Base-by-base conservation (phyloP, 2,329 filamentous ascomycete species). In the Claviceps africana region DNA sequence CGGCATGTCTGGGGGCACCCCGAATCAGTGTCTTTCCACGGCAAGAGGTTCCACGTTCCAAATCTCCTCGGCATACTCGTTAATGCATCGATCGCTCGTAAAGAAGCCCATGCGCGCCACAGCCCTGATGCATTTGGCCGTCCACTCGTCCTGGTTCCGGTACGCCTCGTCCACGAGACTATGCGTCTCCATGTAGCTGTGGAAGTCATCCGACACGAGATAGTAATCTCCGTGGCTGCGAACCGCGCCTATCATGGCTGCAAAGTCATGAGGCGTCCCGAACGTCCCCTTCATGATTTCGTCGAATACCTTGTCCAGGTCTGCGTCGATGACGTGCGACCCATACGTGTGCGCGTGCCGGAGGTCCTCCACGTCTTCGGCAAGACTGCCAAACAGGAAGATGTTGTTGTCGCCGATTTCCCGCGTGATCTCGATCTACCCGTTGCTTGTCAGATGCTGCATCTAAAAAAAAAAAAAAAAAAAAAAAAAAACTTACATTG, bases 61-160 rank as follows among this genome's bases (percentile, higher is more conserved):
- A 67, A 98, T 96, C 57, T 78, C 83, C 67, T 98, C 91, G 0
- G 93, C 93, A 70, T 98, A 98, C 75, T 96, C 90, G 62, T 91
- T 88, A 67, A 97, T 96, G 71, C 91, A 95, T 40, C 91, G 80
- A 67, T 97, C 91, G 57, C 86, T 91, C 60, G 83, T 90, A 74
- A 97, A 97, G 79, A 97, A 97, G 39, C 91, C 93, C 93, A 98
- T 98, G 42, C 90, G 77, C 7, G 88, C 78, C 19, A 98, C 93
- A 54, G 86, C 86, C 43, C 79, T 83, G 64, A 98, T 97, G 57
- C 79, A 85, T 78, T 96, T 96, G 56, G 81, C 85, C 54, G 94
- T 72, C 93, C 93, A 98, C 61, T 87, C 85, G 54, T 96, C 89
- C 66, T 91, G 86, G 70, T 97, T 85, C 69, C 81, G 82, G 75